Conservation (phyloP, 345 rosid genomes). For the Citrus glauca region DNA sequence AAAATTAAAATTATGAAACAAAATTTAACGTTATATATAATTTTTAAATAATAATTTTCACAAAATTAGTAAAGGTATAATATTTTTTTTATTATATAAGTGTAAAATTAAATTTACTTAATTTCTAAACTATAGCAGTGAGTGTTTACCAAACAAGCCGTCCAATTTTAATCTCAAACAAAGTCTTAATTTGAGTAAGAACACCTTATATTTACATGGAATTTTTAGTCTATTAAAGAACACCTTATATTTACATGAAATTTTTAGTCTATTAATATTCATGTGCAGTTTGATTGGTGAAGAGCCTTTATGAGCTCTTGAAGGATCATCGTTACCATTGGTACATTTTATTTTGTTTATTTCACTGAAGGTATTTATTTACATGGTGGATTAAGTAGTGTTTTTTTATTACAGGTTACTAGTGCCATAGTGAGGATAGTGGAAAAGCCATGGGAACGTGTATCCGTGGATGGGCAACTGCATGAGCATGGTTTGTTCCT, state of each 20-base stretch:
- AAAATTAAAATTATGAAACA: no score
- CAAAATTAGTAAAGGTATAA: no score
- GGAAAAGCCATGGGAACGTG: conserved; percentile 98
- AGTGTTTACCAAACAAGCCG: no score
- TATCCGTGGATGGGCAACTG: conserved; percentile 51
- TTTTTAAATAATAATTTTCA: no score
- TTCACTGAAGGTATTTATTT: not conserved
- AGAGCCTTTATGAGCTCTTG: not conserved
- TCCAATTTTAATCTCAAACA: no score
- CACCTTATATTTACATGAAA: no score
- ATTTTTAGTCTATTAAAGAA: not conserved
- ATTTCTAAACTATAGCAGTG: no score
- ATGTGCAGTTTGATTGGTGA: not conserved
- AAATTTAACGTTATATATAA: no score
- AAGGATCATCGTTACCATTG: not conserved
- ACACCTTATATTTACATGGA: no score
- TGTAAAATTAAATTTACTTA: no score
- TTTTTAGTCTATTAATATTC: not conserved
- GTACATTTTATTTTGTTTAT: not conserved
- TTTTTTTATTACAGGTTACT: conserved; percentile 47
- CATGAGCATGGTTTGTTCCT: conserved; percentile 69
- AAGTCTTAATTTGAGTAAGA: no score
- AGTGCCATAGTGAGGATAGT: conserved; percentile 63
- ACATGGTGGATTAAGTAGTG: not conserved
- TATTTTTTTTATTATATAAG: no score